These are phyloP conservation scores for Dactylellina drechsleri DNA, from an alignment of 2,329 filamentous ascomycete species.

Conservation along the genomic window DNA sequence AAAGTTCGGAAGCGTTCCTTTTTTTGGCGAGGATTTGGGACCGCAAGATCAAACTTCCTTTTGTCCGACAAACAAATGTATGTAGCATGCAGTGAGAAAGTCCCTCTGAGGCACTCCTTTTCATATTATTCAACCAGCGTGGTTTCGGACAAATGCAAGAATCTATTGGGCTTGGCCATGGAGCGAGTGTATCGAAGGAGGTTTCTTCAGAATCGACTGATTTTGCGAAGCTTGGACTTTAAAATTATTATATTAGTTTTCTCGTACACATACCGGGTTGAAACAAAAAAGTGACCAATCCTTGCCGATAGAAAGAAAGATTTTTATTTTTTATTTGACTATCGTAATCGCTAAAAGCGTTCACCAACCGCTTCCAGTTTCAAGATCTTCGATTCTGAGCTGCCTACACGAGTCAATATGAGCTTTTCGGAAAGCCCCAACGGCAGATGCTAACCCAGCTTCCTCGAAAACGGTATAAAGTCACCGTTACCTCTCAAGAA, in stretches of 20 bases:
- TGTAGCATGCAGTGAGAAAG: conserved; percentile 29
- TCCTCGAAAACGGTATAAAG: conserved; percentile 54
- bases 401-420: conserved; percentile 47
- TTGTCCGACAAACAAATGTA: conserved; percentile 34
- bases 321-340: conserved; percentile 1
- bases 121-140: conserved; percentile 50
- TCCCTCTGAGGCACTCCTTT: conserved; percentile 32
- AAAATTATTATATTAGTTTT: no score
- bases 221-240: no score
- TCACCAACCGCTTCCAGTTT: conserved; percentile 46
- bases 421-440: conserved; percentile 51
- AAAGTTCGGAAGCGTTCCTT: conserved; percentile 29
- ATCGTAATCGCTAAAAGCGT: conserved; percentile 17
- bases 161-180: conserved; percentile 35
- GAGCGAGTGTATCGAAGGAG: conserved; percentile 33
- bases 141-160: conserved; percentile 52
- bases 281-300: conserved; percentile 11
- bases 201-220: conserved; percentile 12
- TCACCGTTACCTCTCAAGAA: conserved; percentile 37
- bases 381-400: conserved; percentile 53
- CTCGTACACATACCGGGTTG: neutral
- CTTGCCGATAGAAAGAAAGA: conserved; percentile 24
- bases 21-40: neutral
- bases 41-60: conserved; percentile 34
- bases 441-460: conserved; percentile 35